phyloP scores from a whole-genome alignment of 306 rosid species.

The Fragaria nilgerrensis region DNA sequence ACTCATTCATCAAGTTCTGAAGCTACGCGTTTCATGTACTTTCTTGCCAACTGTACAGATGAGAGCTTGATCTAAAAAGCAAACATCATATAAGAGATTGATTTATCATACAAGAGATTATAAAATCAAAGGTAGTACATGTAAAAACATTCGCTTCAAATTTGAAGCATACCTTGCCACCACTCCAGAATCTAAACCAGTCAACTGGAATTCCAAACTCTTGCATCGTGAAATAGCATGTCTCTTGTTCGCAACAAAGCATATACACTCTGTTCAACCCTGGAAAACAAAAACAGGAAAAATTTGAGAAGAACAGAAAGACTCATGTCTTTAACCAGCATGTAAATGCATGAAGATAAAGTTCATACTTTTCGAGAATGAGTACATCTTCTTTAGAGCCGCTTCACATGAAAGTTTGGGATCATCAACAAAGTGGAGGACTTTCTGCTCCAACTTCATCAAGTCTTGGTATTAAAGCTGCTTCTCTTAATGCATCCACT shows the following conservation, averaged over 20 bases:
- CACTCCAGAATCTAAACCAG: constrained; percentile 93
- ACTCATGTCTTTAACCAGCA: neutral
- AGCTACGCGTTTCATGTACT: constrained; percentile 88
- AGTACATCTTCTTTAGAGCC: constrained; percentile 94
- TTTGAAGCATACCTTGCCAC: constrained; percentile 81
- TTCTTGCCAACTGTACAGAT: constrained; percentile 85
- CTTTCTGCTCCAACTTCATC: constrained; percentile 79
- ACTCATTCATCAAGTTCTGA: constrained; percentile 73
- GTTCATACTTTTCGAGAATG: constrained; percentile 88
- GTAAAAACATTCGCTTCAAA: neutral
- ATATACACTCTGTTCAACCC: constrained; percentile 92
- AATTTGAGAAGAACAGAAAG: constrained; percentile 11
- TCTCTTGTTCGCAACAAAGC: constrained; percentile 91
- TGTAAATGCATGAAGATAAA: constrained; percentile 22
- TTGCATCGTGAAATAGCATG: constrained; percentile 85
- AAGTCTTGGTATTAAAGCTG: constrained; percentile 94
- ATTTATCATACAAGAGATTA: neutral
- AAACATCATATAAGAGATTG: neutral
- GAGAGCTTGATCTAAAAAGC: constrained; percentile 79
- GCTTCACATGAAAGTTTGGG: constrained; percentile 76
- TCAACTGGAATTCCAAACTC: constrained; percentile 90
- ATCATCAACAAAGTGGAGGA: constrained; percentile 77
- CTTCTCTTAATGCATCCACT: constrained; percentile 97
- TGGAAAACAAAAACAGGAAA: constrained; percentile 27
- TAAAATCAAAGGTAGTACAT: neutral